A percentile compares a stretch with the other conserved stretches of the same genome.
Evolutionary conservation across 2,329 filamentous ascomycete species (phyloP).

Genomic region (Cladosporium sp.): DNA sequence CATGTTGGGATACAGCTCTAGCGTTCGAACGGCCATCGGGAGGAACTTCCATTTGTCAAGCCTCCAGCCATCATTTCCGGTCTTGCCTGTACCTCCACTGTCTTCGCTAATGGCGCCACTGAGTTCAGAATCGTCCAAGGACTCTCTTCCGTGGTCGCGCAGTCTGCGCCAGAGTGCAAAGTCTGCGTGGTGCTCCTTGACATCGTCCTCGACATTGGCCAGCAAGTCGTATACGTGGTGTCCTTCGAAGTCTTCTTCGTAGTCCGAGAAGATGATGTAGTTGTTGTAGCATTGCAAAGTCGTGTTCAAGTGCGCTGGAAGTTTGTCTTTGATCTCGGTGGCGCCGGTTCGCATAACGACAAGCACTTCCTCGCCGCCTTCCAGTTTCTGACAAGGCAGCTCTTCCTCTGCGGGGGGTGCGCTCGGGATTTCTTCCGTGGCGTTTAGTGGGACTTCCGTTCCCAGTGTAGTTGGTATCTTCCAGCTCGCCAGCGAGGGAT

Average conservation of each 20-base stretch:
- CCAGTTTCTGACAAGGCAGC: constrained; percentile 7
- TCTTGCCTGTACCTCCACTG: constrained; percentile 20
- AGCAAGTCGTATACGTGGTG: constrained; percentile 41
- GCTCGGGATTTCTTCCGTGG: background rate
- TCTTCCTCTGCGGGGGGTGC: background rate
- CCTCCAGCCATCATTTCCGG: constrained; percentile 28
- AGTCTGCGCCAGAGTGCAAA: constrained; percentile 43
- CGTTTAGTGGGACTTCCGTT: background rate
- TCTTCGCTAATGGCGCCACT: constrained; percentile 29
- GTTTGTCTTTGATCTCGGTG: constrained; percentile 57
- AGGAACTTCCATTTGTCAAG: constrained; percentile 46
- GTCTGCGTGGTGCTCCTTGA: constrained; percentile 37
- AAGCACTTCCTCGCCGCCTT: constrained; percentile 50
- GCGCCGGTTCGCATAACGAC: constrained; percentile 62
- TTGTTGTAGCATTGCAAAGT: constrained; percentile 59
- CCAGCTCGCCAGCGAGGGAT: constrained; percentile 10
- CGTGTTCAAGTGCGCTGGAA: constrained; percentile 57
- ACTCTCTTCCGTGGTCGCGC: constrained; percentile 34
- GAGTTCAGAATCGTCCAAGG: constrained; percentile 36
- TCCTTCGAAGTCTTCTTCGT: constrained; percentile 55
- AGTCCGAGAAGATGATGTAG: constrained; percentile 62
- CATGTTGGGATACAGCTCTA: constrained; percentile 46
- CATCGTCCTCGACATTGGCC: constrained; percentile 33
- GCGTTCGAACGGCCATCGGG: constrained; percentile 40
- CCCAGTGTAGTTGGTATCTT: constrained; percentile 4